Evolutionary conservation across 1,284 basidiomycete species (phyloP).

Genomic region (Apiotrichum laibachii): DNA sequence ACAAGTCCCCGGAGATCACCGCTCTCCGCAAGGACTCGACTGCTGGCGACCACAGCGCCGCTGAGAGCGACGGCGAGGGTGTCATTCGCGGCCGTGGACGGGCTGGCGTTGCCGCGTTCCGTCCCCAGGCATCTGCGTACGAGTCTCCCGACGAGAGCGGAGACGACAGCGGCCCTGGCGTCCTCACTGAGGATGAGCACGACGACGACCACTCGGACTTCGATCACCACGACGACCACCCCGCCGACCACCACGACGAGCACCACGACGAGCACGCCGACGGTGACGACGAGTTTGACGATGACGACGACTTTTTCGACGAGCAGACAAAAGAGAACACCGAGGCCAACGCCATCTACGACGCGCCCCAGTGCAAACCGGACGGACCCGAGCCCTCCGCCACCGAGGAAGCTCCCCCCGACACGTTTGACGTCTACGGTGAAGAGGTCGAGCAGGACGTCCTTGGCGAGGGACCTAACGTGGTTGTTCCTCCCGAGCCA

Average conservation of each 20-base stretch:
- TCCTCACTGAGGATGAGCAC: conserved; percentile 51
- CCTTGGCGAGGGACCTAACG: conserved; percentile 67
- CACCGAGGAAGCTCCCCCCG: conserved; percentile 24
- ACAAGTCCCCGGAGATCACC: conserved; percentile 66
- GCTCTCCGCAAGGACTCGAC: conserved; percentile 60
- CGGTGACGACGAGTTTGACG: conserved; percentile 52
- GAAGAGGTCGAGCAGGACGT: conserved; percentile 53
- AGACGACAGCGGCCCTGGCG: conserved; percentile 20
- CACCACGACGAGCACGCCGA: conserved; percentile 42
- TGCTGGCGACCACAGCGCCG: conserved; percentile 63
- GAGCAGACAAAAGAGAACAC: conserved; percentile 71
- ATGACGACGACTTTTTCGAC: conserved; percentile 62
- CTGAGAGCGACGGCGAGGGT: conserved; percentile 49
- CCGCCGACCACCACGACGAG: conserved; percentile 47
- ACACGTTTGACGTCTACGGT: conserved; percentile 50
- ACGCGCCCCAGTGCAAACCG: conserved; percentile 26
- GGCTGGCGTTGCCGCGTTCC: conserved; percentile 26
- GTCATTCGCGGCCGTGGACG: conserved; percentile 39
- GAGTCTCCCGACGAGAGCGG: conserved; percentile 37
- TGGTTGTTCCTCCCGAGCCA: conserved; percentile 57
- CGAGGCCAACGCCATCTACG: conserved; percentile 63
- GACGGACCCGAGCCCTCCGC: conserved; percentile 23
- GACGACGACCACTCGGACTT: conserved; percentile 36
- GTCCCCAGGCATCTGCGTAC: conserved; percentile 48
- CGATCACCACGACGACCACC: conserved; percentile 21